phyloP scores from a whole-genome alignment of 768 basidiomycete species.

The Suillus subaureus region DNA sequence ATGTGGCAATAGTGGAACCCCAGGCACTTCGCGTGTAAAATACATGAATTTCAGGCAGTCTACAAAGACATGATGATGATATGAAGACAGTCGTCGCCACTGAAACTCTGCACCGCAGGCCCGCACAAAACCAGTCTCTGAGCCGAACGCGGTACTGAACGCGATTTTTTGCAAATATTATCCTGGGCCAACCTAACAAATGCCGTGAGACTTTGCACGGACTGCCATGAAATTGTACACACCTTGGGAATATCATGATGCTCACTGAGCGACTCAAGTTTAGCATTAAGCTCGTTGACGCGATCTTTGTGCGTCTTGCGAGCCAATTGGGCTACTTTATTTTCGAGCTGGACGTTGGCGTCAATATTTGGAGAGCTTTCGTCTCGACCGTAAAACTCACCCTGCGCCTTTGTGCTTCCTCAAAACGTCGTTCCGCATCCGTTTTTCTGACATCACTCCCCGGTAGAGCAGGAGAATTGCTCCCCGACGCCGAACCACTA shows the following conservation, averaged over 20 bases:
- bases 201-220: conserved; percentile 32
- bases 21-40: conserved; percentile 27
- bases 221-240: conserved; percentile 25
- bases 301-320: conserved; percentile 92
- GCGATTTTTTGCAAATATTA: conserved; percentile 48
- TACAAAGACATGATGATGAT: conserved; percentile 24
- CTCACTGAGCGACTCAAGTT: conserved; percentile 85
- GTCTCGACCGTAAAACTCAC: conserved; percentile 45
- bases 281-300: conserved; percentile 85
- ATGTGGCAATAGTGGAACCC: conserved; percentile 34
- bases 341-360: conserved; percentile 54
- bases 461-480: conserved; percentile 61
- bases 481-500: conserved; percentile 52
- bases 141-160: conserved; percentile 26
- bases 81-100: conserved; percentile 17
- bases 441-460: conserved; percentile 64
- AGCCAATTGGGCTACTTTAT: conserved; percentile 75
- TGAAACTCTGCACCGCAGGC: conserved; percentile 12
- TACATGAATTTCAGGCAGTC: conserved; percentile 24
- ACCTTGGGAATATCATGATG: conserved; percentile 96
- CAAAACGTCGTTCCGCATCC: conserved; percentile 86
- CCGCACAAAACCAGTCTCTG: conserved; percentile 5
- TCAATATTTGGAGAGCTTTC: conserved; percentile 13
- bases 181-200: conserved; percentile 78
- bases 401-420: conserved; percentile 80